These are phyloP conservation scores for Rhizopus delemar DNA, from an alignment of 371 early-diverging fungal genomes.

Conservation along the genomic window DNA sequence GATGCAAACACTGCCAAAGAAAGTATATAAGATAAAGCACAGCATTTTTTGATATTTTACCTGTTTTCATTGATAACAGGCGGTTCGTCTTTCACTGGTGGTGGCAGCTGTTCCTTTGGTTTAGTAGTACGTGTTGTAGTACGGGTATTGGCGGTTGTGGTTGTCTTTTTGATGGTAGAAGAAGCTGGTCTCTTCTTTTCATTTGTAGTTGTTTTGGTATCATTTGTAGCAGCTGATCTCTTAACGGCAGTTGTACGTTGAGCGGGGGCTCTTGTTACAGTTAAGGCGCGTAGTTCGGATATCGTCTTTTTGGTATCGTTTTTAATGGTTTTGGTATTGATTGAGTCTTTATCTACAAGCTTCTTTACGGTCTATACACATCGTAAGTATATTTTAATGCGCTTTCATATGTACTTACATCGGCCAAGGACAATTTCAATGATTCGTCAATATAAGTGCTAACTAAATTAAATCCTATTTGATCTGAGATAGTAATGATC, in stretches of 20 bases:
- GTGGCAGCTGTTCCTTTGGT: conserved; percentile 5
- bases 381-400: background rate
- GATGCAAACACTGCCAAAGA: conserved; percentile 56
- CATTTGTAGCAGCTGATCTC: background rate
- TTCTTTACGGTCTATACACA: conserved; percentile 32
- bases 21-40: background rate
- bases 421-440: conserved; percentile 28
- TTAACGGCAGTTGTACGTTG: background rate
- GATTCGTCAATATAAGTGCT: conserved; percentile 37
- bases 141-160: conserved; percentile 1
- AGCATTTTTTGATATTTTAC: background rate
- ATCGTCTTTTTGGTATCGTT: conserved; percentile 14
- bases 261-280: conserved; percentile 14
- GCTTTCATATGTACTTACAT: conserved; percentile 14
- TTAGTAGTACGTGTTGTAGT: background rate
- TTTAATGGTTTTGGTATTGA: conserved; percentile 3
- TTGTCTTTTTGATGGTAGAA: conserved; percentile 4
- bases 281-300: conserved; percentile 22
- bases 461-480: conserved; percentile 34
- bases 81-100: background rate
- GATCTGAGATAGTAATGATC: conserved; percentile 53
- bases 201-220: background rate
- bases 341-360: conserved; percentile 21
- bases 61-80: background rate
- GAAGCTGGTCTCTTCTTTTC: conserved; percentile 8